phyloP scores from a whole-genome alignment of 495 filamentous ascomycete genomes.

The Penicillium subrubescens region DNA sequence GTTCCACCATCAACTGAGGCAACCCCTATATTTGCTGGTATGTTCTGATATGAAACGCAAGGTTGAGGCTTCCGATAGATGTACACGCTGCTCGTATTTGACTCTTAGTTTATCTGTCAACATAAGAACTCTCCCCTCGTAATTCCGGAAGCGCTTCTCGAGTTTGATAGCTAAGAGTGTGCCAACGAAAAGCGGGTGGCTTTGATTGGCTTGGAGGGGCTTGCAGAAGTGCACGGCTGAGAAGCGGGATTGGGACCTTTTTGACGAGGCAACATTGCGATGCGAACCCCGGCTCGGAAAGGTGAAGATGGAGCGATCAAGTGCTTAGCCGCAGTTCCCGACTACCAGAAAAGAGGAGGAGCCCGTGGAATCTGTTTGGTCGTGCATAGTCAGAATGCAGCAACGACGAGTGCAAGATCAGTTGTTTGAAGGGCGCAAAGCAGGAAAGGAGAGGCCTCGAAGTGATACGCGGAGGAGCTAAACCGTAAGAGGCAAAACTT shows the following conservation, averaged over 20 bases:
- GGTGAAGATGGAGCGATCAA: not conserved
- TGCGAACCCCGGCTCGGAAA: not conserved
- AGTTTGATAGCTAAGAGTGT: conserved; percentile 33
- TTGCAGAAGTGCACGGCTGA: conserved; percentile 10
- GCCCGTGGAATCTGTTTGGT: not conserved
- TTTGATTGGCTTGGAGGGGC: conserved; percentile 23
- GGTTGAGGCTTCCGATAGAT: conserved; percentile 50
- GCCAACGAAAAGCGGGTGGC: conserved; percentile 21
- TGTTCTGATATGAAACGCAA: conserved; percentile 49
- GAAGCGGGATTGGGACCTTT: conserved; percentile 3
- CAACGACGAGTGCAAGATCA: not conserved
- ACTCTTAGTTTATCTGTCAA: conserved; percentile 39
- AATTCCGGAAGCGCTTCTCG: conserved; percentile 27
- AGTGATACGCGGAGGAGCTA: not conserved
- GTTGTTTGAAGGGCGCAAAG: not conserved
- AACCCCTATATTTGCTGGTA: conserved; percentile 39
- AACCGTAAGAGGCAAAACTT: not conserved
- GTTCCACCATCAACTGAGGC: conserved; percentile 44
- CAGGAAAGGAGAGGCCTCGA: too few relatives aligned
- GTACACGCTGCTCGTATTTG: conserved; percentile 38
- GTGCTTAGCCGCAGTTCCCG: not conserved
- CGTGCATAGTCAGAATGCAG: not conserved
- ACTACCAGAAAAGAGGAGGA: not conserved
- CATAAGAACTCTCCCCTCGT: conserved; percentile 31
- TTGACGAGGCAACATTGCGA: conserved; percentile 5